Percentiles rank a stretch among this genome's conserved stretches.
Conservation (phyloP, 768 basidiomycete genomes). For the Termitomyces sp. region DNA sequence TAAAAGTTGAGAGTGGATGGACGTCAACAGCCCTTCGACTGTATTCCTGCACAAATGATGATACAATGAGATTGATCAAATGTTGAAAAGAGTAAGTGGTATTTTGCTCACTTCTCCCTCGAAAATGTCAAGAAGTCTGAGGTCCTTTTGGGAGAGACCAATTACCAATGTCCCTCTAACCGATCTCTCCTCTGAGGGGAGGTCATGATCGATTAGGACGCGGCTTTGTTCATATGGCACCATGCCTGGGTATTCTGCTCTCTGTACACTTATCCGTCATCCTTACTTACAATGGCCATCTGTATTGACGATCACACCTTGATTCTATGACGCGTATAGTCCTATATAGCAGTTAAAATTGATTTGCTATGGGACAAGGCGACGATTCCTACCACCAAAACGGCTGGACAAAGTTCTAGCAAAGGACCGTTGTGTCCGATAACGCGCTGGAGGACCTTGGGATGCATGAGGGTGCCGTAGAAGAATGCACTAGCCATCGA, state of each 20-base stretch:
- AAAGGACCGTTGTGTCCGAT: conserved; percentile 63
- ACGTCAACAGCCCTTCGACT: conserved; percentile 48
- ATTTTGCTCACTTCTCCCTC: conserved; percentile 65
- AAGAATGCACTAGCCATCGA: conserved; percentile 55
- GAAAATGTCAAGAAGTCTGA: conserved; percentile 71
- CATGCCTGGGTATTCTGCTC: conserved; percentile 82
- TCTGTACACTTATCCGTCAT: conserved; percentile 26
- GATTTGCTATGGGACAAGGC: background rate
- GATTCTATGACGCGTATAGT: conserved; percentile 79
- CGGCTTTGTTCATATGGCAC: conserved; percentile 53
- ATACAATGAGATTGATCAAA: background rate
- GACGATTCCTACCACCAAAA: conserved; percentile 55
- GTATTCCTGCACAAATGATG: conserved; percentile 61
- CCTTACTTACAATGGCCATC: background rate
- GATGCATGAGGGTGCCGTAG: conserved; percentile 91
- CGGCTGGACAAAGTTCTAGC: conserved; percentile 68
- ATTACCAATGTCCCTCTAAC: conserved; percentile 79
- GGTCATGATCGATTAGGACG: conserved; percentile 42
- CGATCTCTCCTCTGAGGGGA: conserved; percentile 57
- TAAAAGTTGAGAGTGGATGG: conserved; percentile 48
- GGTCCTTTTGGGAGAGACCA: conserved; percentile 65
- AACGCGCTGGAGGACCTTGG: conserved; percentile 74
- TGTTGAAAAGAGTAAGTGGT: background rate
- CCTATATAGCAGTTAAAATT: conserved; percentile 33
- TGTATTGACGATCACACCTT: conserved; percentile 38